Evolutionary conservation across 257 asterid species (phyloP).

Genomic region (Gentiana straminea): DNA sequence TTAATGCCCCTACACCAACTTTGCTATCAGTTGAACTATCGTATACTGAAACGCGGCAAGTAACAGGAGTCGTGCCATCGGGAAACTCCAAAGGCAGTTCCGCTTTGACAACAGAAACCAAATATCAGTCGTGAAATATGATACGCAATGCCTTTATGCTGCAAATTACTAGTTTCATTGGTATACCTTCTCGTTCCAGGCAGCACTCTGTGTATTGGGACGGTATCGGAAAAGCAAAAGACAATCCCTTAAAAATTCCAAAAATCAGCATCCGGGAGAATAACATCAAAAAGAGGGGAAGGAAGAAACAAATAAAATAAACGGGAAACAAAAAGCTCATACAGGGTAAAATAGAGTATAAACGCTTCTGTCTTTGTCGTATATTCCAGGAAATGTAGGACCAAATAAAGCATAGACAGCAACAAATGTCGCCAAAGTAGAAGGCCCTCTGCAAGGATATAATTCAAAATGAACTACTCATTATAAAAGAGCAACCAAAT

Average conservation of each 20-base stretch:
- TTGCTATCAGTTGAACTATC: conserved; percentile 59
- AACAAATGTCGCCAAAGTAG: conserved; percentile 75
- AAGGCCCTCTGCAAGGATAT: conserved; percentile 51
- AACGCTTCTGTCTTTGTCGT: conserved; percentile 61
- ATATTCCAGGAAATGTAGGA: conserved; percentile 81
- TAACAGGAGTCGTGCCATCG: conserved; percentile 83
- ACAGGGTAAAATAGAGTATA: conserved; percentile 84
- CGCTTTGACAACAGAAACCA: conserved; percentile 27
- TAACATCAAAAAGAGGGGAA: conserved; percentile 5
- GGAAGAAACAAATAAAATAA: not conserved
- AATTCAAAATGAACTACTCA: conserved; percentile 11
- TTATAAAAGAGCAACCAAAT: not conserved
- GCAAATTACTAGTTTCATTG: not conserved
- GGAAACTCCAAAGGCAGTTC: conserved; percentile 85
- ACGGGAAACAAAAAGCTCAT: conserved; percentile 18
- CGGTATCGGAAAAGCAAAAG: conserved; percentile 80
- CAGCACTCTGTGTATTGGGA: conserved; percentile 62
- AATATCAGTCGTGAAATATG: conserved; percentile 7
- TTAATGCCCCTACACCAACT: conserved; percentile 61
- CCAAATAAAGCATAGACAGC: conserved; percentile 81
- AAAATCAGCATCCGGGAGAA: conserved; percentile 7
- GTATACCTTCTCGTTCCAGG: conserved; percentile 39
- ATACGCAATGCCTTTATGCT: conserved; percentile 2
- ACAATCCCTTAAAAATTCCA: conserved; percentile 53
- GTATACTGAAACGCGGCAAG: conserved; percentile 68